A percentile compares a stretch with the other conserved stretches of the same genome.
phyloP scores from a whole-genome alignment of 192 early-diverging fungal species.

The Jimgerdemannia flammicorona region DNA sequence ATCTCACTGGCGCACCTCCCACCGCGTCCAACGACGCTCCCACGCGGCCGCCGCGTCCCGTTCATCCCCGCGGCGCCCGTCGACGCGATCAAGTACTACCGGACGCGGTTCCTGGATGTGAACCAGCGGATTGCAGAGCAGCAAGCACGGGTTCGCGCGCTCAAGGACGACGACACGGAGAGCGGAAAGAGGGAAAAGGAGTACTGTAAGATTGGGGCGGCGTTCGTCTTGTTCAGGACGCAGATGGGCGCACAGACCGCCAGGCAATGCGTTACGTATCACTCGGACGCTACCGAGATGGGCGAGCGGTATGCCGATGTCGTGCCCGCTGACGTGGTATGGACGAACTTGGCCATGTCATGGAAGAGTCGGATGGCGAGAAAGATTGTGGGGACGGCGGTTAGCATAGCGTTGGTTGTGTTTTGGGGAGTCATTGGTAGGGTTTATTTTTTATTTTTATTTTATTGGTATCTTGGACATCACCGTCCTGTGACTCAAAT shows the following conservation, averaged over 20 bases:
- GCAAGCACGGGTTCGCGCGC: constrained; percentile 1
- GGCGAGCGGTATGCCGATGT: constrained; percentile 58
- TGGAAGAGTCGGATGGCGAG: neutral
- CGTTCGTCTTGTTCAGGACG: constrained; percentile 78
- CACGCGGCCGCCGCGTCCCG: neutral
- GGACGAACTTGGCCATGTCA: constrained; percentile 67
- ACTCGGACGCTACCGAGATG: constrained; percentile 55
- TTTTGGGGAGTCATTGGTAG: neutral
- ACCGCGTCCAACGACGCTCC: neutral
- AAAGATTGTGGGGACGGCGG: neutral
- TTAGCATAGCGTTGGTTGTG: neutral
- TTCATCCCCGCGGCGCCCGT: constrained; percentile 19
- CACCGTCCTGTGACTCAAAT: neutral
- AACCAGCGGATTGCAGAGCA: constrained; percentile 42
- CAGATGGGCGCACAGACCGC: constrained; percentile 80
- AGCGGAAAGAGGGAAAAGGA: constrained; percentile 9
- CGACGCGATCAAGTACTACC: constrained; percentile 53
- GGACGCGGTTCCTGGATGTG: constrained; percentile 32
- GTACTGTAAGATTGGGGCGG: constrained; percentile 50
- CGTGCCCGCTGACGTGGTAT: constrained; percentile 72
- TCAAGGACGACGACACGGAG: neutral
- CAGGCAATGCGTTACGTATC: constrained; percentile 57
- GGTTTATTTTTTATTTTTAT: neutral
- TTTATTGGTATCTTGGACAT: neutral
- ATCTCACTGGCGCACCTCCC: neutral